Base-by-base conservation (phyloP, 306 rosid genomes). In the Lathyrus sativus region DNA sequence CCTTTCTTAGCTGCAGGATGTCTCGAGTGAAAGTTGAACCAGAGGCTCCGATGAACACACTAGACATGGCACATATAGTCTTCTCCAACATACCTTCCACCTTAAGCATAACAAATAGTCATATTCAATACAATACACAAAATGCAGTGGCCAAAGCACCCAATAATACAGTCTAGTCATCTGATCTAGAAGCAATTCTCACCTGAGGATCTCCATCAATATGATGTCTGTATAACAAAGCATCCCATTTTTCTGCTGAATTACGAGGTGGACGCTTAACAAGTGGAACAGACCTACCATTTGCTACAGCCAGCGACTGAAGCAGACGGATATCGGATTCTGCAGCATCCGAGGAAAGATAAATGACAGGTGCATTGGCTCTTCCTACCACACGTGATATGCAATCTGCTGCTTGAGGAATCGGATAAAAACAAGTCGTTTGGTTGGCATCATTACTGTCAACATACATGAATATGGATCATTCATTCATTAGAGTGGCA, bases 241-340 rank as follows among this genome's bases (percentile, higher is more conserved):
- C 97, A 82, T 93, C 98, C 98, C 98, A 93, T 72, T 93, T 93
- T 85, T 93, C 98, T 22, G 96, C 98, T 60, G 90, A 83, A 75
- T 82, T 85, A 42, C 90, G 97, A 35, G 90, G 48, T 43, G 98
- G 97, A 55, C 98, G 91, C 45, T 68, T 88, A 70, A 93, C 90
- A 58, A 93, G 91, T 19, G 97, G 96, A 70, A 93, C 82, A 6
- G 88, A 41, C 83, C 82, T 88, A 64, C 91, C 87, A 33, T 90
- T 81, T 68, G 84, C 79, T 67, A 88, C 78, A 62, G 86, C 75
- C 14, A 90, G 90, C 60, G 97, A 90, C 82, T 85, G 96, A 73
- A 93, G 85, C 74, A 90, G 78, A 68, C 83, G 79, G 44, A 87
- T 86, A 86, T 93, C 98, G 71, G 90, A 90, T 70, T 88, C 96